Evolutionary conservation across 176 grass and related monocot genomes (phyloP), one percentile per base, ranked within the genome.

Genomic region (Raddia guianensis): DNA sequence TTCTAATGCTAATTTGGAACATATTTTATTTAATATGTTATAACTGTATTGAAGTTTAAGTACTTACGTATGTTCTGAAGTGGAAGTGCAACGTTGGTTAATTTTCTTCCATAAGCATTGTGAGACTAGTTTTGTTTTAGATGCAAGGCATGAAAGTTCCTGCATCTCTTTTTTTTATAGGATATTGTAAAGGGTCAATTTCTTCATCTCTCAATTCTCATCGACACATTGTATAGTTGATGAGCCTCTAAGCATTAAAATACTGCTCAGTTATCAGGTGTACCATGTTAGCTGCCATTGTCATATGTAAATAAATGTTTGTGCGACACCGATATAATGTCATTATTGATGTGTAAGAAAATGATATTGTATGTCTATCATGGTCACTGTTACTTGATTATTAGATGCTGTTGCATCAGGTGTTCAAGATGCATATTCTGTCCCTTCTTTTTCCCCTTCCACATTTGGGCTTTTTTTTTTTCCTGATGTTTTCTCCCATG

Each of bases 401-500:
- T 78, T 49, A 47, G 73, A 57, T 82, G 12, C 49, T 64, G 6
- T 49, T 6, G 49, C 12, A 57, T 77, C 6, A 72, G 33, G 18
- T 59, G 21, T 37, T 20, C 35, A 63, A 75, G 47, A 66, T 76
- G 51, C 15, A 8, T 3, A 32, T 65, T 9, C 15, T 63, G 6
- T 83, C 37, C 0, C 9, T 15, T 42, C 27, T 33, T 73, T 80
- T 61, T 42, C 12, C 27, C 27, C 37, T 33, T 73, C 74, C 53
- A 32, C 11, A 16, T 72, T 48, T 53, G 27, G 60, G 21, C 64
- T 21, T 12, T 12, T 86, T 76, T 80, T 86, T 86, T 76, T 80
- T 86, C 47, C 47, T 80, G 27, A 78, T 89, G 51, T 47, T 11
- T 89, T 82, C 37, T 63, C 67, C 40, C 42, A 42, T 81, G 62